Conservation (phyloP, 2,329 filamentous ascomycete genomes). For the Verticillium albo-atrum region DNA sequence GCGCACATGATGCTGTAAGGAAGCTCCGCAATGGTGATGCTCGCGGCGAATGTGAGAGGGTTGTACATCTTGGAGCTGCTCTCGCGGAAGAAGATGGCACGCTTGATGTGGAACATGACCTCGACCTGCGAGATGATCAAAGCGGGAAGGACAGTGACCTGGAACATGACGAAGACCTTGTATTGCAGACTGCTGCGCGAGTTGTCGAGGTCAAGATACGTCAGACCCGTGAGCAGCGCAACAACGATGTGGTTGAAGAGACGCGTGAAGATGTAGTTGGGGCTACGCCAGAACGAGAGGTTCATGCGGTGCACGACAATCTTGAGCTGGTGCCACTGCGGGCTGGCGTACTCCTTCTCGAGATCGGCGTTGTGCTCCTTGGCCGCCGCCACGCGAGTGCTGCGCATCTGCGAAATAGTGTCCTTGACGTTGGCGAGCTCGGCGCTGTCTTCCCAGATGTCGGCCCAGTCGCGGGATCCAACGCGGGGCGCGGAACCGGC, state of each 20-base stretch:
- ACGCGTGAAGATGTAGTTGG: constrained; percentile 85
- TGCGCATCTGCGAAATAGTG: constrained; percentile 63
- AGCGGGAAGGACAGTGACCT: constrained; percentile 78
- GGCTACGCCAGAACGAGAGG: constrained; percentile 77
- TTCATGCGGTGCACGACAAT: constrained; percentile 70
- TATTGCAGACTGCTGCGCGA: constrained; percentile 76
- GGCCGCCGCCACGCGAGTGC: constrained; percentile 41
- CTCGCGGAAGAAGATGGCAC: constrained; percentile 82
- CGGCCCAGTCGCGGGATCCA: constrained; percentile 72
- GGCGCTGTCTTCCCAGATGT: constrained; percentile 70
- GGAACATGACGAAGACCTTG: constrained; percentile 86
- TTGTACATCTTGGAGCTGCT: constrained; percentile 83
- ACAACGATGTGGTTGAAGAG: constrained; percentile 82
- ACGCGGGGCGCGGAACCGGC: constrained; percentile 69
- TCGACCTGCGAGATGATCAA: constrained; percentile 82
- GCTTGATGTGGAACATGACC: constrained; percentile 74
- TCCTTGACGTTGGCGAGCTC: constrained; percentile 65
- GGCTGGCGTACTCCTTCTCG: constrained; percentile 78
- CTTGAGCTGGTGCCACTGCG: constrained; percentile 73
- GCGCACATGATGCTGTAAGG: constrained; percentile 80
- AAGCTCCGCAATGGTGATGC: constrained; percentile 78
- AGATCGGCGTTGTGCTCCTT: constrained; percentile 42
- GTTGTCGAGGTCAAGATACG: constrained; percentile 73
- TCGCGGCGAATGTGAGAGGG: constrained; percentile 70
- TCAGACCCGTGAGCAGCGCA: constrained; percentile 72